A percentile compares a stretch with the other conserved stretches of the same genome.
These are phyloP conservation scores for Carex parvula DNA, from an alignment of 176 grass and related monocot species.

Conservation along the genomic window DNA sequence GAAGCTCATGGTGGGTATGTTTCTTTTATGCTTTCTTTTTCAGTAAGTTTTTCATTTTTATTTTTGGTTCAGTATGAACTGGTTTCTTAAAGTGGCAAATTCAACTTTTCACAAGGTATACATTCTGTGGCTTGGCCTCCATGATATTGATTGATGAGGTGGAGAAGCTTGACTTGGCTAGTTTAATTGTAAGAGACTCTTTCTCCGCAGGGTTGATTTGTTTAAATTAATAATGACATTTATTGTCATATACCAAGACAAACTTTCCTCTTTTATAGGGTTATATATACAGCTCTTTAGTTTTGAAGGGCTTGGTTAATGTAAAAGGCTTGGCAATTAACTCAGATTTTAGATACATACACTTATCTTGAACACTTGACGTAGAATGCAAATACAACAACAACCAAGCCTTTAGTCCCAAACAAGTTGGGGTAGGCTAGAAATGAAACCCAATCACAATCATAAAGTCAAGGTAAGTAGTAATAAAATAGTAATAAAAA, in stretches of 20 bases:
- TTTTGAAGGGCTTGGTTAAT: background rate
- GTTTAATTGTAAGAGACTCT: constrained; percentile 65
- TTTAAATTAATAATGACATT: constrained; percentile 1
- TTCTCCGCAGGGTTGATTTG: constrained; percentile 20
- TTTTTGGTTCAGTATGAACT: background rate
- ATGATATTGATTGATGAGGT: constrained; percentile 91
- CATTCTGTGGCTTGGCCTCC: constrained; percentile 81
- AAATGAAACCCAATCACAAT: no score
- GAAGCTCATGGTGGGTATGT: constrained; percentile 99
- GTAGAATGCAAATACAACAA: background rate
- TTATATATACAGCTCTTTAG: background rate
- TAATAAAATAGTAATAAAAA: no score
- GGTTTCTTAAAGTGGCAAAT: constrained; percentile 17
- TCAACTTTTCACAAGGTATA: constrained; percentile 70
- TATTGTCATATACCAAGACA: background rate
- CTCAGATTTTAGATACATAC: background rate
- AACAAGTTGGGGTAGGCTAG: no score
- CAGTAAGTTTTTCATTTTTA: constrained; percentile 19
- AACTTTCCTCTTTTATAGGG: background rate
- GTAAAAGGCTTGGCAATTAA: background rate
- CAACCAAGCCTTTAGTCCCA: no score
- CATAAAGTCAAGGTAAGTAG: no score
- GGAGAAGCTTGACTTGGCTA: constrained; percentile 70
- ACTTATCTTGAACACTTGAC: background rate
- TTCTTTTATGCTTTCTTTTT: constrained; percentile 31